Evolutionary conservation across 225 moss, liverwort and hornwort genomes (phyloP).

Genomic region (Rhytidiadelphus loreus): DNA sequence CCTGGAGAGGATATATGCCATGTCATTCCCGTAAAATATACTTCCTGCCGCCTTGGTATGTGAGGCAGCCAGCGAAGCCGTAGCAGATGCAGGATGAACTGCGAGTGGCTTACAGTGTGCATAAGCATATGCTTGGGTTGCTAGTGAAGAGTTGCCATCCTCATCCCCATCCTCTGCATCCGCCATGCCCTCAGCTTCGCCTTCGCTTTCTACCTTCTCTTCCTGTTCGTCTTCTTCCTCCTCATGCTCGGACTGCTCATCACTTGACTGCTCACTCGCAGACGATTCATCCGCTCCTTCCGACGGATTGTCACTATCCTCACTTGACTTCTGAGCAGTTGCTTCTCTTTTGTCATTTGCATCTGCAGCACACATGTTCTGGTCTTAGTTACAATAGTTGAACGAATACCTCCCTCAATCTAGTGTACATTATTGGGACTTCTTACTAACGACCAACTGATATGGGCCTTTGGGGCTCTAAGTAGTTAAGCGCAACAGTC

Average conservation of each 20-base stretch:
- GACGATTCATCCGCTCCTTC: slow-evolving; percentile 28
- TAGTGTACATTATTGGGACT: background rate
- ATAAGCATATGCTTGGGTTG: slow-evolving; percentile 32
- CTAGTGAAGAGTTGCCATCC: slow-evolving; percentile 60
- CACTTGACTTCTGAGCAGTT: slow-evolving; percentile 55
- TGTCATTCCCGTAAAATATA: slow-evolving; percentile 80
- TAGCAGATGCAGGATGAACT: slow-evolving; percentile 23
- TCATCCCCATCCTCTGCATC: slow-evolving; percentile 74
- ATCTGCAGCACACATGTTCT: slow-evolving; percentile 9
- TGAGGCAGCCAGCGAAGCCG: slow-evolving; percentile 7
- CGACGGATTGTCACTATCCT: slow-evolving; percentile 34
- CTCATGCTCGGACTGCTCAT: slow-evolving; percentile 80
- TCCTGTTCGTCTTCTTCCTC: slow-evolving; percentile 87
- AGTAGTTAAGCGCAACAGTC: too few species aligned
- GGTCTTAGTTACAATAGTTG: background rate
- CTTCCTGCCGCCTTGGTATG: slow-evolving; percentile 19
- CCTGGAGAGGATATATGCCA: slow-evolving; percentile 78
- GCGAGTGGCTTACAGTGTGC: slow-evolving; percentile 67
- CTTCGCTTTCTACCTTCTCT: slow-evolving; percentile 82
- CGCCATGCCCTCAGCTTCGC: slow-evolving; percentile 70
- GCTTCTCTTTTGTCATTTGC: slow-evolving; percentile 84
- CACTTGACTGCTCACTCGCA: slow-evolving; percentile 65
- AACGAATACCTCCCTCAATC: background rate
- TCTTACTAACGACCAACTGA: background rate
- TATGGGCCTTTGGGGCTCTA: background rate